Conservation (phyloP, 768 basidiomycete genomes). For the Naganishia kalamii region DNA sequence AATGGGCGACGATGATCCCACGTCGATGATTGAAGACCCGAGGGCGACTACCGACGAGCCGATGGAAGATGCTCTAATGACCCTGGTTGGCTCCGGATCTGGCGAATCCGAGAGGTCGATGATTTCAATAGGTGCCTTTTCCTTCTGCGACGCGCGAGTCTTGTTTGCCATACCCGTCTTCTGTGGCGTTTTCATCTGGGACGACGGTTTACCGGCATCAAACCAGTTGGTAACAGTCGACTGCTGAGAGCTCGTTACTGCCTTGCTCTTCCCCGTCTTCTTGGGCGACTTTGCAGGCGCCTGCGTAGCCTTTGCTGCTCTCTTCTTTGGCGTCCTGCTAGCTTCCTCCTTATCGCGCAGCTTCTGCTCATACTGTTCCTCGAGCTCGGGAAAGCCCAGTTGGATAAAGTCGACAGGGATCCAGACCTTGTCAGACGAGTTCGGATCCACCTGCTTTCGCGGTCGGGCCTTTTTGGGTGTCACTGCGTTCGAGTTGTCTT, state of each 20-base stretch:
- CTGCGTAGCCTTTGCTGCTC: constrained; percentile 34
- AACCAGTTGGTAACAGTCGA: constrained; percentile 7
- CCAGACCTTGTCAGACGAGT: constrained; percentile 65
- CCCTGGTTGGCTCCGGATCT: not conserved
- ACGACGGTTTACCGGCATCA: not conserved
- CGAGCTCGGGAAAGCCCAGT: constrained; percentile 61
- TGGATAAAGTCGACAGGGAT: constrained; percentile 72
- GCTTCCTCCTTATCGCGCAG: constrained; percentile 59
- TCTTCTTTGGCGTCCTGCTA: constrained; percentile 54
- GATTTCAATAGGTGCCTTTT: constrained; percentile 3
- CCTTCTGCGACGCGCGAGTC: not conserved
- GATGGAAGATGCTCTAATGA: not conserved
- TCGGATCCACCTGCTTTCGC: constrained; percentile 49
- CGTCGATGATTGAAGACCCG: not conserved
- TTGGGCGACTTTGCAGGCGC: not conserved
- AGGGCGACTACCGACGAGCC: not conserved
- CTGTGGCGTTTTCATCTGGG: not conserved
- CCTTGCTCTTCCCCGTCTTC: not conserved
- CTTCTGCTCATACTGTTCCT: constrained; percentile 58
- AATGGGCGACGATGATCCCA: constrained; percentile 1
- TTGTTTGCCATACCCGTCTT: not conserved
- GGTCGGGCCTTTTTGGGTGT: constrained; percentile 35
- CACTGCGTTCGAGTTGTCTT: constrained; percentile 36
- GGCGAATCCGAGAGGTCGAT: constrained; percentile 16
- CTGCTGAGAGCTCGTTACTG: constrained; percentile 1